Evolutionary conservation across 2,329 filamentous ascomycete species (phyloP), one percentile per base, ranked within the genome.

Genomic region (Pseudocercospora macadamiae): DNA sequence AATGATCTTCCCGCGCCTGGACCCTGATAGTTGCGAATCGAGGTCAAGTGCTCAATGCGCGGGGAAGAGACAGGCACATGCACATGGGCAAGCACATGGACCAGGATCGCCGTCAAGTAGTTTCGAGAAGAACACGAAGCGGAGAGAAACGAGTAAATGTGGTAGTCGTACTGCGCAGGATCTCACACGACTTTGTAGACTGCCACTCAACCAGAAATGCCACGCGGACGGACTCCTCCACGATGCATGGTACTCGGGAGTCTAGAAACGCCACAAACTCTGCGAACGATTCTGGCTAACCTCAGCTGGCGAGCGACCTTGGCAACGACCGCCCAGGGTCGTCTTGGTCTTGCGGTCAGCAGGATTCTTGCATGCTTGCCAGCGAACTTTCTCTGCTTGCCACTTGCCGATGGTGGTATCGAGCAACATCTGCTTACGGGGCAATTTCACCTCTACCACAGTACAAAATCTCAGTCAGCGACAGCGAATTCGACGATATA

Each of bases 241-340:
- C 19, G 39, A 25, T 23, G 39, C 39, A 44, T 9, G 6, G 19
- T 7, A 32, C 6, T 44, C 39, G 39, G 39, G 19, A 44, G 39
- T 44, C 39, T 44, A 18, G 39, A 44, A 44, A 23, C 39, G 39
- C 39, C 39, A 44, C 39, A 44, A 25, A 44, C 39, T 44, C 19
- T 44, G 12, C 39, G 5, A 44, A 21, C 19, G 19, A 44, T 44
- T 44, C 37, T 21, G 37, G n/a, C n/a, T n/a, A n/a, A n/a, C 14
- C 37, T 18, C 18, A 42, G 14, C 37, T 42, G 37, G 37, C 37
- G 37, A 42, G 16, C n/a, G 37, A 42, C n/a, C 14, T 19, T 18
- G n/a, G n/a, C n/a, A n/a, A n/a, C n/a, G n/a, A n/a, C n/a, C n/a
- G n/a, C n/a, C n/a, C n/a, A n/a, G n/a, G n/a, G n/a, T n/a, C n/a